Percentiles rank a stretch among this genome's conserved stretches.
These are phyloP conservation scores for Phytopythium chamaehyphon DNA, from an alignment of 352 stramenopile species.

Conservation along the genomic window DNA sequence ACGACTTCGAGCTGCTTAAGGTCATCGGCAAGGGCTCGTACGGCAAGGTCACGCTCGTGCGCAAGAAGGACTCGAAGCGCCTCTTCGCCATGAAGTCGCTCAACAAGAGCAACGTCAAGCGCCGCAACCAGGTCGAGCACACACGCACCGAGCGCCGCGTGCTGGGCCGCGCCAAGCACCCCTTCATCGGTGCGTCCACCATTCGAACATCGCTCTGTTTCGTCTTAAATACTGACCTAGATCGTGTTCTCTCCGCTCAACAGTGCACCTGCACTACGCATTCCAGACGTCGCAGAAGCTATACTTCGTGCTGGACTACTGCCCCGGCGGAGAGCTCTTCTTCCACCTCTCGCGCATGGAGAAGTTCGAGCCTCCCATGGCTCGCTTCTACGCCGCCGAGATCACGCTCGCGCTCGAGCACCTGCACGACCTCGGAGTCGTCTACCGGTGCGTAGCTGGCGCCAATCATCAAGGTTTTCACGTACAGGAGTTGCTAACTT, in stretches of 20 bases:
- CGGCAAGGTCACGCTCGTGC: conserved; percentile 88
- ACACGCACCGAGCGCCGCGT: conserved; percentile 82
- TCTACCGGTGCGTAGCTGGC: conserved; percentile 59
- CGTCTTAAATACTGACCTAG: conserved; percentile 2
- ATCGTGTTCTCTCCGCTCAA: conserved; percentile 7
- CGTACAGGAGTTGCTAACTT: too few relatives aligned
- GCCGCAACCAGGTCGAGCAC: conserved; percentile 82
- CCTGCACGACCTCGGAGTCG: conserved; percentile 84
- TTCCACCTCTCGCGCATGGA: conserved; percentile 89
- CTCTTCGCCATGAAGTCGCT: conserved; percentile 87
- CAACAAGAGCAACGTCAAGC: conserved; percentile 90
- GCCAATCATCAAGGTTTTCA: too few relatives aligned
- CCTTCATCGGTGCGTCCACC: conserved; percentile 66
- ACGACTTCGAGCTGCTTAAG: conserved; percentile 92
- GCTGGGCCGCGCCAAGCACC: conserved; percentile 84
- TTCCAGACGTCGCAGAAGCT: conserved; percentile 91
- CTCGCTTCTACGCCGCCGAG: conserved; percentile 90
- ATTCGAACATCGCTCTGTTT: not conserved
- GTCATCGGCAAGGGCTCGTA: conserved; percentile 92
- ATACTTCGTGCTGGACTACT: conserved; percentile 92
- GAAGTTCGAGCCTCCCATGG: conserved; percentile 85
- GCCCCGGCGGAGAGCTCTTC: conserved; percentile 88
- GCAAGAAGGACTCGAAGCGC: conserved; percentile 72
- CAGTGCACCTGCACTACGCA: conserved; percentile 86
- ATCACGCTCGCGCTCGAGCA: conserved; percentile 87